Base-by-base conservation (phyloP, 164 flowering plant species). In the Chimonanthus salicifolius region DNA sequence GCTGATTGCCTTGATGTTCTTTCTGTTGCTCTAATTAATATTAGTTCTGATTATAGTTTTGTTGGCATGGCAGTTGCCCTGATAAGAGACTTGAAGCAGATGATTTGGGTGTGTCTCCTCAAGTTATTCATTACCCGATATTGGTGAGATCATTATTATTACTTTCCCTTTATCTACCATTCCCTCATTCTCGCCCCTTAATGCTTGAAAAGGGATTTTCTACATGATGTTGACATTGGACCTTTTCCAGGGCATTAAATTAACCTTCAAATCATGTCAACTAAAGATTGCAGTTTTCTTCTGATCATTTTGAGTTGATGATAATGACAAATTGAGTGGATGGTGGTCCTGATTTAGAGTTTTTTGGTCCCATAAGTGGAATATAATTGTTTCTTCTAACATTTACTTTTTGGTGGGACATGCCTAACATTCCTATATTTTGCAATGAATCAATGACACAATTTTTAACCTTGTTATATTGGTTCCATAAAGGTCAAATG, bases 11-110 rank as follows among this genome's bases (percentile, higher is more conserved):
- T 43, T 43, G 44, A 44, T 66, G 46, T 46, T 66, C 48, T 15
- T 3, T 54, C 16, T 54, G 5, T 54, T 13, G 10, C 16, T 11
- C 16, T 5, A 11, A 11, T 54, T 54, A 11, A 10, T 49, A 50
- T 71, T 74, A 71, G 51, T 8, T 50, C 67, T 74, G 58, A 49
- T 64, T 46, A 13, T 43, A 71, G 45, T 71, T 48, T 9, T 69
- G 74, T 49, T 67, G 43, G 47, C 11, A 48, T 77, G 80, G 71
- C 87, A 87, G 89, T 78, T 83, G 80, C 72, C 78, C 79, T 74
- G 62, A 75, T 67, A 74, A 73, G 74, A 78, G 73, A 84, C 47
- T 73, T 5, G 67, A 73, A 76, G 80, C 78, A 71, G 80, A 74
- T 47, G 68, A 71, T 62, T 62, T 74, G 70, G 64, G 62, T 50